A percentile compares a stretch with the other conserved stretches of the same genome.
Evolutionary conservation across 2,329 filamentous ascomycete species (phyloP).

Genomic region (Falciphora oryzae): DNA sequence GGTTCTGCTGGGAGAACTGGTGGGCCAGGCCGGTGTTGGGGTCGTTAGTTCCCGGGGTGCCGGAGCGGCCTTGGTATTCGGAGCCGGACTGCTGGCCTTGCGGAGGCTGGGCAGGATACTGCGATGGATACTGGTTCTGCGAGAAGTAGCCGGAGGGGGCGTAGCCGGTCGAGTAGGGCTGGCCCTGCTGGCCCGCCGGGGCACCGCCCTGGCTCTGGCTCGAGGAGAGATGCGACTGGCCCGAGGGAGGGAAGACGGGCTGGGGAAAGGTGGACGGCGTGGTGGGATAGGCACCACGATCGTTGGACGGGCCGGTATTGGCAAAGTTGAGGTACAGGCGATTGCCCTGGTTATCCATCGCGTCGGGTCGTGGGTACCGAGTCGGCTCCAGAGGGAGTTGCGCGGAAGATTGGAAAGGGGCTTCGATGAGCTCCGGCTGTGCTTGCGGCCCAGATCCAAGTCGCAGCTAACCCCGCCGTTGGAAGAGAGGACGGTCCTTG

Average conservation of each 20-base stretch:
- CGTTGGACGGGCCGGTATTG: slow-evolving; percentile 43
- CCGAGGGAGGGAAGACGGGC: slow-evolving; percentile 59
- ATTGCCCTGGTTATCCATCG: slow-evolving; percentile 53
- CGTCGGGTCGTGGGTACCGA: slow-evolving; percentile 18
- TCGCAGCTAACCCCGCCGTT: neutral
- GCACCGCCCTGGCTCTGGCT: slow-evolving; percentile 16
- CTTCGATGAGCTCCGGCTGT: neutral
- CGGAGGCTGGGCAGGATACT: slow-evolving; percentile 29
- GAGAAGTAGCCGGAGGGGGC: slow-evolving; percentile 52
- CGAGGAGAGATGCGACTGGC: slow-evolving; percentile 33
- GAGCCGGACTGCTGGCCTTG: slow-evolving; percentile 37
- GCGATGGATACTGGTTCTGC: slow-evolving; percentile 36
- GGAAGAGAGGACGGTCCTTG: neutral
- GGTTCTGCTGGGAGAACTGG: slow-evolving; percentile 95
- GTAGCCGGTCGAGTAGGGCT: slow-evolving; percentile 42
- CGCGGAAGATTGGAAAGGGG: neutral
- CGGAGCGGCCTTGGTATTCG: slow-evolving; percentile 46
- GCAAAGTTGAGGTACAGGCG: slow-evolving; percentile 62
- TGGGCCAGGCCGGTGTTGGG: slow-evolving; percentile 87
- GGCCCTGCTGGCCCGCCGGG: slow-evolving; percentile 40
- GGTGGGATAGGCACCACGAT: slow-evolving; percentile 70
- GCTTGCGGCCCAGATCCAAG: neutral
- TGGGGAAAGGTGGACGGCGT: slow-evolving; percentile 96
- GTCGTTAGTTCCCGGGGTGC: slow-evolving; percentile 63
- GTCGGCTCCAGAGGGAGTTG: neutral